These are phyloP conservation scores for Mucor racemosus DNA, from an alignment of 371 early-diverging fungal species.

Conservation along the genomic window DNA sequence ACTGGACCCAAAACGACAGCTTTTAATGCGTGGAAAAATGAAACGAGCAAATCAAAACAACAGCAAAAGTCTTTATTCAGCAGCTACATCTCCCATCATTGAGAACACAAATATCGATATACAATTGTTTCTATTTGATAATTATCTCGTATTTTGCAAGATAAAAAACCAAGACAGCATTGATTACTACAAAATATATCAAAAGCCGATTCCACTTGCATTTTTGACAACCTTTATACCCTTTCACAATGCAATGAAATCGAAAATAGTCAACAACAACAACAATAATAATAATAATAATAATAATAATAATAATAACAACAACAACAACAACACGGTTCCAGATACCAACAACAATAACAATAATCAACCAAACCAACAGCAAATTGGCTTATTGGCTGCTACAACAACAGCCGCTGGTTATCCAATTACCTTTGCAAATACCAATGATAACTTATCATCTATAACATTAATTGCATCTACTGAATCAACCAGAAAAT, in stretches of 20 bases:
- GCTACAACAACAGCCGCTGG: conserved; percentile 15
- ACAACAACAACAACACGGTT: not conserved
- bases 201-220: conserved; percentile 71
- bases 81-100: not conserved
- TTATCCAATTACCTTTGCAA: conserved; percentile 64
- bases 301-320: not conserved
- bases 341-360: not conserved
- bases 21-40: conserved; percentile 83
- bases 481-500: conserved; percentile 23
- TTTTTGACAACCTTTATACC: conserved; percentile 59
- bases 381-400: not conserved
- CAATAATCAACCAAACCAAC: not conserved
- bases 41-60: conserved; percentile 61
- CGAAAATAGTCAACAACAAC: not conserved
- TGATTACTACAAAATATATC: conserved; percentile 47
- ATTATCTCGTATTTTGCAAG: conserved; percentile 83
- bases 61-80: conserved; percentile 43
- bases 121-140: conserved; percentile 86
- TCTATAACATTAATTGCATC: conserved; percentile 13
- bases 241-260: conserved; percentile 1
- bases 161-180: conserved; percentile 45
- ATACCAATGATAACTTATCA: not conserved
- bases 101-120: conserved; percentile 56
- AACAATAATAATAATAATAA: not conserved
- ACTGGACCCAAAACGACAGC: conserved; percentile 69